Evolutionary conservation across 495 filamentous ascomycete species (phyloP), one percentile per base, ranked within the genome.

Genomic region (Cenococcum geophilum): DNA sequence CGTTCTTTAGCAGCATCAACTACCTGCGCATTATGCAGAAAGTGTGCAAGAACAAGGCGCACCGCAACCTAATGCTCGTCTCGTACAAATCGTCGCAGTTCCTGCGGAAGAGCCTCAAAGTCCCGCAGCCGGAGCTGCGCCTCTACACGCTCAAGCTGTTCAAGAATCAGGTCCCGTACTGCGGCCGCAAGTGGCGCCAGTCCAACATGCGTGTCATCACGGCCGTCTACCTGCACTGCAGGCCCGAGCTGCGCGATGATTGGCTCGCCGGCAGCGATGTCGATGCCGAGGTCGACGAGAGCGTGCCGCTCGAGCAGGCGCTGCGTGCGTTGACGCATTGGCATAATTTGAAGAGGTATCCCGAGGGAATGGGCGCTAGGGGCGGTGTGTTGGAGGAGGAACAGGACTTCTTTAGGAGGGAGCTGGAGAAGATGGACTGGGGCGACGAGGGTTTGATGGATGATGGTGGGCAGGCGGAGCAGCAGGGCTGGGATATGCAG

Each of bases 141-240:
- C 84, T 92, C 27, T 97, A 97, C 76, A 95, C 92, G 8, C 84
- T 98, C 68, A 98, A 98, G 71, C 82, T 98, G 0, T 96, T 97
- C 84, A 98, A 98, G 73, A 90, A 88, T 59, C 95, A 97, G 70
- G 93, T 97, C 1, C 93, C 93, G 14, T 98, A 95, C 76, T 97
- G 93, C 73, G 92, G 93, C 20, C 85, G 93, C 14, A 98, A 98
- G 76, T 98, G 93, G 93, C 85, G 93, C 18, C 93, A 98, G 77
- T 84, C 85, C 57, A 97, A 98, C 72, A 98, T 98, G 93, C 87
- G 92, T 55, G 92, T 97, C 65, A 98, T 98, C 71, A 98, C 93
- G 0, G 92, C 91, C 20, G 88, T 97, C 1, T 98, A 96, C 68
- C 77, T 98, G 34, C 89, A 96, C 74, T 95, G 91, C 71, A 80